These are phyloP conservation scores for Sporothrix protearum DNA, from an alignment of 2,329 filamentous ascomycete species.

Conservation along the genomic window DNA sequence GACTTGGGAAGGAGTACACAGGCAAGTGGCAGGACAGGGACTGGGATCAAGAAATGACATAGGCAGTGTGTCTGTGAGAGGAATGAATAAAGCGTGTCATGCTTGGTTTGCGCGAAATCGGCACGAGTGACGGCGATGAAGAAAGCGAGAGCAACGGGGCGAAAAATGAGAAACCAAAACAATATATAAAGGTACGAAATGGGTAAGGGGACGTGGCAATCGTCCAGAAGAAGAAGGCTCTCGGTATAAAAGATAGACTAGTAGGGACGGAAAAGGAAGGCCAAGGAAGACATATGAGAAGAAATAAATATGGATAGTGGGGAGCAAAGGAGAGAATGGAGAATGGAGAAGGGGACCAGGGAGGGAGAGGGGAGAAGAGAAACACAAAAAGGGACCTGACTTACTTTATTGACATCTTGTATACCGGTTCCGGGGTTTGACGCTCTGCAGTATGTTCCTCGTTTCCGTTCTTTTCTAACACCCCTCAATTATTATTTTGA, in stretches of 20 bases:
- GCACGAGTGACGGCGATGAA: background rate
- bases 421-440: background rate
- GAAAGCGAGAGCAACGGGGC: background rate
- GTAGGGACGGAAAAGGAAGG: background rate
- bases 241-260: background rate
- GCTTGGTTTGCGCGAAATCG: background rate
- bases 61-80: conserved; percentile 14
- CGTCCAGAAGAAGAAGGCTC: background rate
- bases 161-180: background rate
- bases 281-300: background rate
- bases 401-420: conserved; percentile 54
- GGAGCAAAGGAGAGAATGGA: background rate
- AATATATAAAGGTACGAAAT: background rate
- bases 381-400: conserved; percentile 30
- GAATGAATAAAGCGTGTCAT: conserved; percentile 26
- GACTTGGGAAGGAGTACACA: conserved; percentile 16
- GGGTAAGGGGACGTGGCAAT: conserved; percentile 1
- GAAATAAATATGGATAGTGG: background rate
- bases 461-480: background rate
- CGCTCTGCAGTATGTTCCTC: conserved; percentile 26
- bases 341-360: background rate
- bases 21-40: conserved; percentile 20
- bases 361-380: conserved; percentile 17
- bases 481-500: background rate
- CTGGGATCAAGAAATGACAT: conserved; percentile 22